These are phyloP conservation scores for Gracilaria domingensis DNA, from an alignment of 23 red algal genomes.

Conservation along the genomic window DNA sequence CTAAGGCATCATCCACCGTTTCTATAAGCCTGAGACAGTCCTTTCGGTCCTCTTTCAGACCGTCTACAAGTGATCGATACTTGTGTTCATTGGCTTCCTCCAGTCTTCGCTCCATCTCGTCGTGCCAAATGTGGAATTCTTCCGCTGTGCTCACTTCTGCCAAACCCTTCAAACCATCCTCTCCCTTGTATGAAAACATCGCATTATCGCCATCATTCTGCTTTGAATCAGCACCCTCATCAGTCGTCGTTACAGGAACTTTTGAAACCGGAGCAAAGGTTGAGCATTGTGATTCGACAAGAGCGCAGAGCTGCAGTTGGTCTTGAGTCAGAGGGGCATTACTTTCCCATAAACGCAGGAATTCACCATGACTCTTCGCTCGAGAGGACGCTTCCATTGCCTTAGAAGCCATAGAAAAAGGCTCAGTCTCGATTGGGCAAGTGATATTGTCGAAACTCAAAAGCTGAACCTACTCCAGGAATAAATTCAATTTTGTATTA, in stretches of 20 bases:
- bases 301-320: slow-evolving; percentile 57
- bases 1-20: slow-evolving; percentile 29
- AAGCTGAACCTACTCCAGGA: background rate
- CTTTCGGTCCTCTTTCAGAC: slow-evolving; percentile 56
- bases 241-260: background rate
- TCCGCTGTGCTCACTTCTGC: slow-evolving; percentile 63
- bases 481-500: background rate
- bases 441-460: too few relatives aligned
- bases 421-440: background rate
- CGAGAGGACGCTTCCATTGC: slow-evolving; percentile 20
- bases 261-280: slow-evolving; percentile 10
- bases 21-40: background rate
- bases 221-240: background rate
- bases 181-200: slow-evolving; percentile 39
- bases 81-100: slow-evolving; percentile 82
- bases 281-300: slow-evolving; percentile 38
- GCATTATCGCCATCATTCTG: background rate
- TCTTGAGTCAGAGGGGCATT: slow-evolving; percentile 65
- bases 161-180: slow-evolving; percentile 55
- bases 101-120: slow-evolving; percentile 65
- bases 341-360: slow-evolving; percentile 80
- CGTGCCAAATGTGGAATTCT: slow-evolving; percentile 73
- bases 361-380: slow-evolving; percentile 76
- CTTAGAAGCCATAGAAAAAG: slow-evolving; percentile 2
- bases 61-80: slow-evolving; percentile 59